Evolutionary conservation across 495 filamentous ascomycete species (phyloP), one percentile per base, ranked within the genome.

Genomic region (Penicillium cataractarum): DNA sequence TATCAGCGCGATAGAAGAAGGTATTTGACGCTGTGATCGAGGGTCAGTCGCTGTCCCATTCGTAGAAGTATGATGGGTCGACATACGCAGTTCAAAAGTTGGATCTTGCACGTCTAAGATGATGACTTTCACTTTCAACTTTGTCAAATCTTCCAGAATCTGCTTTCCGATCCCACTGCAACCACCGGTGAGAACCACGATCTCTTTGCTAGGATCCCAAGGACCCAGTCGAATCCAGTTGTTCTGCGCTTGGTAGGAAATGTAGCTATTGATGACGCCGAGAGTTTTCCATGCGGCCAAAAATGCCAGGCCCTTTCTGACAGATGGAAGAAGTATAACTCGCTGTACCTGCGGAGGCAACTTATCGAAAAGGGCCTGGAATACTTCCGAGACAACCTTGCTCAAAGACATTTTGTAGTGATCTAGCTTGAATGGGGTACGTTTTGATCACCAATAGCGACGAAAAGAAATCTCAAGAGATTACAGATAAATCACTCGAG

Each of bases 131-230:
- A 84, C 73, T 6, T 78, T 76, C 51, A 59, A 63, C 68, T 84
- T 82, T 2, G 81, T 81, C 0, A 91, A 71, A n/a, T 86, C 68
- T 63, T 78, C 74, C 12, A 87, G 85, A 5, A 89, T 75, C 5
- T 80, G 67, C n/a, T 78, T 82, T 6, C 88, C 87, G 66, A 90
- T 89, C 2, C 87, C 88, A 55, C 82, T 82, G 22, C 83, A 80
- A 4, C 87, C 87, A 10, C 88, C 87, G 1, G 87, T 90, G 50
- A 90, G 78, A 13, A 90, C 70, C 2, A 87, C 85, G 54, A 90
- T 80, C 74, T 91, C 88, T 12, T 26, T 12, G 7, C 35, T 27
- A 10, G 35, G 22, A 19, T 65, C 35, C 62, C 62, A 65, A n/a
- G 61, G 17, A 17, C 19, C n/a, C 1, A 46, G 21, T 26, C 31